Evolutionary conservation across 805 yeast species (phyloP), one percentile per base, ranked within the genome.

Genomic region (Tetrapisispora namnaoensis): DNA sequence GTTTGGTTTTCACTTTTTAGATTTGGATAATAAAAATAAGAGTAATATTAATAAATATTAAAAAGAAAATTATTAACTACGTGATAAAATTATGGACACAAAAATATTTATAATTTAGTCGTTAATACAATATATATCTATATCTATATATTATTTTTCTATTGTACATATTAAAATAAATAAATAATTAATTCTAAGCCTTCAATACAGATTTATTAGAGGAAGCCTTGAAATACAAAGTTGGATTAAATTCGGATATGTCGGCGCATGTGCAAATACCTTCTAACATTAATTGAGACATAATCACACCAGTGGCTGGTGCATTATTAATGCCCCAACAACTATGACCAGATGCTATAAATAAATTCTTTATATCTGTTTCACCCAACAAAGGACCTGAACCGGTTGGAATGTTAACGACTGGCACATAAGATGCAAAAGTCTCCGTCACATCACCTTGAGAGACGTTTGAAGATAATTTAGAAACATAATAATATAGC

Each of bases 261-360:
- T 86, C 88, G 27, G 96, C 93, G 51, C 87, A 78, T 37, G 68
- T 73, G 10, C 85, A 83, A 53, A 77, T 79, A n/a, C 97, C 98
- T 44, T 91, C 97, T 43, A 91, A 65, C 44, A 91, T 66, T 48
- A 91, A 59, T 68, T 91, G 97, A 53, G 95, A 81, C 82, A 91
- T 77, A 37, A 93, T 76, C 61, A 87, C 80, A n/a, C 98, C 99
- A 0, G 98, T 90, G 3, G 86, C 97, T 1, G 98, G 97, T 0
- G 96, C 96, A 66, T 93, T 93, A 69, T 91, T 93, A 53, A 91
- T 93, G 22, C 99, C 99, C 99, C 99, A 91, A 69, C 98, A 93
- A 17, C 96, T 84, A 67, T 91, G 99, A 0, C 98, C 99, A 13
- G 91, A 78, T 2, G 96, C 96, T 48, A 91, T 66, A 58, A 71